Conservation (phyloP, 495 filamentous ascomycete genomes). For the Umbilicaria muhlenbergii region DNA sequence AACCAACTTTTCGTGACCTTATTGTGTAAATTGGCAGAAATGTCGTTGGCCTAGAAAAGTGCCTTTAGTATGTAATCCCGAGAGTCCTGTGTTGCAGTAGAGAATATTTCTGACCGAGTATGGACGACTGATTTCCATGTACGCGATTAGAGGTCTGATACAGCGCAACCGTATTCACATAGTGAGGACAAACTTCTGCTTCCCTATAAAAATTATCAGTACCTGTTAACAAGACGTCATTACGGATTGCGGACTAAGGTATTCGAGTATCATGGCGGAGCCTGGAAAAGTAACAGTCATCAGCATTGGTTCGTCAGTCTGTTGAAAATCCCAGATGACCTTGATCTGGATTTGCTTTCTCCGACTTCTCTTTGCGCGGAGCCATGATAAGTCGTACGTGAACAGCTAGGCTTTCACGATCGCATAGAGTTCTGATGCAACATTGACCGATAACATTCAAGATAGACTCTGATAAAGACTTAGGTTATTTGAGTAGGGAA, state of each 20-base stretch:
- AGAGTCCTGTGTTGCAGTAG: conserved; percentile 5
- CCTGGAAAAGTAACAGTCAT: conserved; percentile 16
- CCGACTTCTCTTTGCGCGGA: conserved; percentile 33
- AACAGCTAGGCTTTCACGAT: background rate
- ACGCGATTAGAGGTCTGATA: too few relatives aligned
- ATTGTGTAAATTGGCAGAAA: conserved; percentile 52
- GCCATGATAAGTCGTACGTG: conserved; percentile 21
- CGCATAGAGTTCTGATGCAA: background rate
- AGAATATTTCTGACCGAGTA: conserved; percentile 31
- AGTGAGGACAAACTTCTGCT: conserved; percentile 34
- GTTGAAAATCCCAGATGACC: conserved; percentile 16
- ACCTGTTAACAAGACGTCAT: background rate
- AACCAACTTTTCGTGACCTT: conserved; percentile 45
- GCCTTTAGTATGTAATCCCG: conserved; percentile 8
- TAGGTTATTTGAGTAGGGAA: too few relatives aligned
- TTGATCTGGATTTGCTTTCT: conserved; percentile 25
- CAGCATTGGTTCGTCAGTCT: conserved; percentile 4
- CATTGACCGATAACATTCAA: background rate
- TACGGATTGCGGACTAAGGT: conserved; percentile 34
- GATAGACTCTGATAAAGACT: too few relatives aligned
- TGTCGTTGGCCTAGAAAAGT: conserved; percentile 37
- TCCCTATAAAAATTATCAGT: conserved; percentile 19
- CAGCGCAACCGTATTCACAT: background rate
- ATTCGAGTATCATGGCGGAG: conserved; percentile 31
- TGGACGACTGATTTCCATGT: conserved; percentile 29